These are phyloP conservation scores for Pseudozyma sp. DNA, from an alignment of 1,284 basidiomycete species.

Conservation along the genomic window DNA sequence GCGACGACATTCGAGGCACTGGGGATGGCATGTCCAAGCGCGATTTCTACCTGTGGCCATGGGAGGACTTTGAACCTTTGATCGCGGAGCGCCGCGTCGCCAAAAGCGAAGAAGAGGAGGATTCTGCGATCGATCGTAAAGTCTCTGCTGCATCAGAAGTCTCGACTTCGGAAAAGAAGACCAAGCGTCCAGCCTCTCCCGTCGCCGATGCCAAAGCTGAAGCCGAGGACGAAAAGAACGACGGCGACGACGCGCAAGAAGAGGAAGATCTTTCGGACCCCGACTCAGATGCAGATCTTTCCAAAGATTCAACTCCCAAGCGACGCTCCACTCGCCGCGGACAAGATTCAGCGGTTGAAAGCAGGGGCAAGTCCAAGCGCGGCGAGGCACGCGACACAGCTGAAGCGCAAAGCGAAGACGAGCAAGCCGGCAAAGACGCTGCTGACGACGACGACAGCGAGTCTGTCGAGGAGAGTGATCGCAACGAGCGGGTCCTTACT, in stretches of 20 bases:
- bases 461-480: conserved; percentile 56
- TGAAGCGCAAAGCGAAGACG: conserved; percentile 28
- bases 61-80: conserved; percentile 44
- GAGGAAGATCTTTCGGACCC: conserved; percentile 45
- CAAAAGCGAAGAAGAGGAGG: conserved; percentile 20
- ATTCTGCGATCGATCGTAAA: not conserved
- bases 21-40: conserved; percentile 47
- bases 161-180: conserved; percentile 10
- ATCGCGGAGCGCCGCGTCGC: conserved; percentile 41
- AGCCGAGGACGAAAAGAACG: conserved; percentile 9
- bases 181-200: conserved; percentile 21
- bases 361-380: conserved; percentile 20
- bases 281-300: conserved; percentile 32
- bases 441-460: conserved; percentile 14
- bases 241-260: conserved; percentile 5
- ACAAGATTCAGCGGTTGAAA: conserved; percentile 9
- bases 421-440: conserved; percentile 12
- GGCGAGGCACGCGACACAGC: conserved; percentile 30
- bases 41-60: conserved; percentile 51
- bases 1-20: conserved; percentile 36
- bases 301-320: conserved; percentile 27
- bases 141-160: conserved; percentile 2
- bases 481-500: conserved; percentile 38
- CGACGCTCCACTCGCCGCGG: conserved; percentile 31
- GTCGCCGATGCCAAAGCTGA: conserved; percentile 2